Evolutionary conservation across 352 stramenopile species (phyloP).

Genomic region (Poterioochromonas sp.): DNA sequence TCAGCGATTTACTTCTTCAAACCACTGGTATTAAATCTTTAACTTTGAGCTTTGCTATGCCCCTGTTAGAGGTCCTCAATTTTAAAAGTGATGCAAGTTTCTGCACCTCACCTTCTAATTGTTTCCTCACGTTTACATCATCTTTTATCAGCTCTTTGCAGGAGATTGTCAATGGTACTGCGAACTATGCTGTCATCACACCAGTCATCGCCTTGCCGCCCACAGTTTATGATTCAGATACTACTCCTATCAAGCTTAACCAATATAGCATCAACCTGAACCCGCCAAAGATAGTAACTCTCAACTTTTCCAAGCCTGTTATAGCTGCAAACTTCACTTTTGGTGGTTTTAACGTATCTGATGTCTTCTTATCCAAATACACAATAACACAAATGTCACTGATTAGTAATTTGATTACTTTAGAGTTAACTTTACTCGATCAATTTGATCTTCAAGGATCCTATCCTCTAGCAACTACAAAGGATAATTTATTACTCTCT

Average conservation of each 20-base stretch:
- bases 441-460: not conserved
- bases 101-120: not conserved
- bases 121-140: not conserved
- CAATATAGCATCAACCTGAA: not conserved
- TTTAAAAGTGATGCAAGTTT: not conserved
- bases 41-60: too few species aligned
- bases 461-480: not conserved
- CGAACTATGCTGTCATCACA: not conserved
- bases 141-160: not conserved
- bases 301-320: constrained; percentile 6
- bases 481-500: not conserved
- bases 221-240: not conserved
- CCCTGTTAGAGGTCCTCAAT: too few species aligned
- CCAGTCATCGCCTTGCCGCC: not conserved
- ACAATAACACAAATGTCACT: not conserved
- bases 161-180: not conserved
- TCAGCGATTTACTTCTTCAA: too few species aligned
- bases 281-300: not conserved
- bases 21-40: too few species aligned
- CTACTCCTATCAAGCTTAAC: not conserved
- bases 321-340: not conserved
- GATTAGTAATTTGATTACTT: not conserved
- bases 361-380: not conserved
- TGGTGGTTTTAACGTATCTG: not conserved
- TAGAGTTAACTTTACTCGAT: not conserved